Evolutionary conservation across 257 asterid genomes (phyloP), one percentile per base, ranked within the genome.

Genomic region (Apocynum venetum): DNA sequence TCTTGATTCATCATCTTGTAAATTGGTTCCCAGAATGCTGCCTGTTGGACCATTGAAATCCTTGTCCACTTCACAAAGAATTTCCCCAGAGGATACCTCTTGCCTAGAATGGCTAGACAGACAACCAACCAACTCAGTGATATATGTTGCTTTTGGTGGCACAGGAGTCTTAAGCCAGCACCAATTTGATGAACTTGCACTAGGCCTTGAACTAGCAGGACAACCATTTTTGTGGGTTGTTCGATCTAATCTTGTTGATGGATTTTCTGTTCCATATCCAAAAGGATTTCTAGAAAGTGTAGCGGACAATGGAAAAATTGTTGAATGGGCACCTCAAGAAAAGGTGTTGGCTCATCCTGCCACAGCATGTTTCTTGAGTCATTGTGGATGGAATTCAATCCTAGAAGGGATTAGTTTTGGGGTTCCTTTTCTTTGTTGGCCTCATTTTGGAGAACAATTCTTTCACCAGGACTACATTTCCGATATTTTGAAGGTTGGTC

Each of bases 361-460:
- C 0, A 53, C 78, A 0, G 86, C 82, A 46, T 80, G 90, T 72
- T 88, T 86, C 61, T 0, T 88, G 20, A 77, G 83, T 10, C 90
- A 88, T 31, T 84, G 91, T 56, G 88, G 91, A 3, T 87, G 89
- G 89, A 85, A 84, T 25, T 87, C 90, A 57, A 79, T 83, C 53
- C 1, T 86, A 1, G 87, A 88, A 61, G 85, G 89, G 1, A 14
- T 77, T 40, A 74, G 81, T 31, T 19, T 2, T 9, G 90, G 90
- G 3, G 74, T 86, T 65, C 87, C 88, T 0, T 86, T 80, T 68
- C 71, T 83, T 7, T 88, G 89, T 17, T 88, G 90, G 90, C 89
- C 92, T 57, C 72, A 74, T 74, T 82, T 83, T 25, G 44, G 80
- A 2, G 92, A 88, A 47, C 90, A 86, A 0, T 74, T 60, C 8